Conservation (phyloP, 768 basidiomycete genomes). For the Boletus subparvulus region DNA sequence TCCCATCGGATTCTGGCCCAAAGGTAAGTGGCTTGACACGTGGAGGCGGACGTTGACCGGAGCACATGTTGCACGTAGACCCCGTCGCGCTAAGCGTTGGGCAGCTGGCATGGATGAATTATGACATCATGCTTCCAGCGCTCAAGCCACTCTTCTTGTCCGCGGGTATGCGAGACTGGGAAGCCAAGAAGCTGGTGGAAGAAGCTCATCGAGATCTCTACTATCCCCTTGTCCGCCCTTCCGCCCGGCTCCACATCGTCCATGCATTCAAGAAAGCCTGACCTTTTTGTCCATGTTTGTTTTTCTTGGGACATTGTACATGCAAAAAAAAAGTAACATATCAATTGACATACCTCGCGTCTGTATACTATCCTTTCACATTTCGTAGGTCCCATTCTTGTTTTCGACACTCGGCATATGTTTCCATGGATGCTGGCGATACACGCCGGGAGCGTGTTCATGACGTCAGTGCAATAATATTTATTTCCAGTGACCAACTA, state of each 20-base stretch:
- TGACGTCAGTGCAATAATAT: slow-evolving; percentile 15
- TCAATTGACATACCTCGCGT: slow-evolving; percentile 8
- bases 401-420: slow-evolving; percentile 7
- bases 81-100: slow-evolving; percentile 59
- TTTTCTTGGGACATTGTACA: slow-evolving; percentile 22
- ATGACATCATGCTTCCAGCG: slow-evolving; percentile 63
- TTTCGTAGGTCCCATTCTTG: slow-evolving; percentile 48
- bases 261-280: slow-evolving; percentile 44
- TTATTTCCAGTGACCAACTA: slow-evolving; percentile 6
- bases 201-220: slow-evolving; percentile 69
- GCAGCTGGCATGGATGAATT: slow-evolving; percentile 73
- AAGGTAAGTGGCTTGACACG: slow-evolving; percentile 39
- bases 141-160: slow-evolving; percentile 59
- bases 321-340: slow-evolving; percentile 32
- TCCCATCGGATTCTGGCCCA: slow-evolving; percentile 70
- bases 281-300: neutral
- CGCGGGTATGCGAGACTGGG: slow-evolving; percentile 50
- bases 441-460: slow-evolving; percentile 3
- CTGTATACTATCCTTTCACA: slow-evolving; percentile 52
- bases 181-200: slow-evolving; percentile 55
- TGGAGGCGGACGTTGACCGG: slow-evolving; percentile 9
- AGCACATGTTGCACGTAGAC: slow-evolving; percentile 39
- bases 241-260: slow-evolving; percentile 56
- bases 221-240: slow-evolving; percentile 51
- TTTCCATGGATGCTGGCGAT: neutral